Evolutionary conservation across 306 rosid species (phyloP).

Genomic region (Cucumis melo): DNA sequence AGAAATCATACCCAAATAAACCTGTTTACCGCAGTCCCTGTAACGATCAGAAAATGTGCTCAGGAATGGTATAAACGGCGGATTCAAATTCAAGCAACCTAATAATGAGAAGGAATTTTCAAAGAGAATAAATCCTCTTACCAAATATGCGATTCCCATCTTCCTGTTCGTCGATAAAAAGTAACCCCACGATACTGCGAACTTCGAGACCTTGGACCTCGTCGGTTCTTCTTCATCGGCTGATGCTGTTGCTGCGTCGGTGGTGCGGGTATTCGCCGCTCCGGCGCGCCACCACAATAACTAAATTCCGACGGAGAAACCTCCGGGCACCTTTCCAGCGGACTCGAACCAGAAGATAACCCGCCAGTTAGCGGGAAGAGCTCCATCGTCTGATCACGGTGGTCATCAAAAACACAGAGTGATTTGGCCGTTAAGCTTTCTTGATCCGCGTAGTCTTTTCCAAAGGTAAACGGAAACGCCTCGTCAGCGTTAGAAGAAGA

Average conservation of each 20-base stretch:
- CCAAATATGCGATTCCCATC: constrained; percentile 99
- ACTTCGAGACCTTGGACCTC: constrained; percentile 94
- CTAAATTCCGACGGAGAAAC: constrained; percentile 17
- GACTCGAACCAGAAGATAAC: constrained; percentile 5
- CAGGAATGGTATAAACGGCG: background rate
- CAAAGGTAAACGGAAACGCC: constrained; percentile 27
- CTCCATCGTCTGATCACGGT: constrained; percentile 41
- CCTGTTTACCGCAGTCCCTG: constrained; percentile 96
- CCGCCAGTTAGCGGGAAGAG: constrained; percentile 41
- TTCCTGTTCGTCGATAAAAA: constrained; percentile 79
- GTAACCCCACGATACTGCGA: constrained; percentile 98
- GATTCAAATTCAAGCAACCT: constrained; percentile 6
- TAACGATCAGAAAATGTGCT: background rate
- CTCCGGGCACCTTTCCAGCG: constrained; percentile 29
- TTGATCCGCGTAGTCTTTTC: background rate
- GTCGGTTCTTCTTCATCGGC: constrained; percentile 56
- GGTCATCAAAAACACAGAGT: background rate
- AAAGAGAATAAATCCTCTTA: constrained; percentile 6
- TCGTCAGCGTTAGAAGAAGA: constrained; percentile 19
- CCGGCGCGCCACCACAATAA: background rate
- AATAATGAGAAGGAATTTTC: background rate
- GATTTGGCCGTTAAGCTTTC: background rate
- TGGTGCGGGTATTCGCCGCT: background rate
- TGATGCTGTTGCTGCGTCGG: constrained; percentile 24
- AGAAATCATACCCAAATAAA: constrained; percentile 53